phyloP scores from a whole-genome alignment of 2,329 filamentous ascomycete species.

The Colletotrichum tanaceti region DNA sequence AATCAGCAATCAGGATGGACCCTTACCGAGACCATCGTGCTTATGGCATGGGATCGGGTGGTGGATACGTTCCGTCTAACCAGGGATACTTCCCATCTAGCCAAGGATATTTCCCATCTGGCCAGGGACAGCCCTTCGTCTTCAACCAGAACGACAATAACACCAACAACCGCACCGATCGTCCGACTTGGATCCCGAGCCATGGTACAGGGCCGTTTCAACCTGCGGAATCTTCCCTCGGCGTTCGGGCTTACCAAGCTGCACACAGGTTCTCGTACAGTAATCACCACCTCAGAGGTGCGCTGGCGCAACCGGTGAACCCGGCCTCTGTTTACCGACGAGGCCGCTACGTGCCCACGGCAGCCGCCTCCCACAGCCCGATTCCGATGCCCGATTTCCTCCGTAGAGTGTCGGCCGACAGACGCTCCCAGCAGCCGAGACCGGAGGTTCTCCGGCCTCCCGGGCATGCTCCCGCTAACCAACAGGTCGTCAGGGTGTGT shows the following conservation, averaged over 20 bases:
- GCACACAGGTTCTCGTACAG: background rate
- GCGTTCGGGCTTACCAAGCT: too few relatives aligned
- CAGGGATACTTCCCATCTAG: background rate
- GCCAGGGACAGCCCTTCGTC: background rate
- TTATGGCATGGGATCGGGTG: too few relatives aligned
- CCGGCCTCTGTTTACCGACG: background rate
- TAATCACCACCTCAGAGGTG: background rate
- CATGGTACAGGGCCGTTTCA: too few relatives aligned
- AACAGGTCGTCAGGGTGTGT: background rate
- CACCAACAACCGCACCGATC: background rate
- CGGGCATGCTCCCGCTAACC: background rate
- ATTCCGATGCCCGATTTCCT: background rate
- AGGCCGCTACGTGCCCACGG: background rate
- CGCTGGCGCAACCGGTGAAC: background rate
- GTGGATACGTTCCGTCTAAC: too few relatives aligned
- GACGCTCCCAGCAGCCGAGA: too few relatives aligned
- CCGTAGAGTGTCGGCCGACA: background rate
- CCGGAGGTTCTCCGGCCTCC: background rate
- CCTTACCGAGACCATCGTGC: too few relatives aligned
- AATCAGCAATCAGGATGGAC: too few relatives aligned
- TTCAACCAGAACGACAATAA: background rate
- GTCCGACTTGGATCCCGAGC: background rate
- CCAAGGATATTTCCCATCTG: background rate
- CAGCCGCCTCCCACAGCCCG: too few relatives aligned
- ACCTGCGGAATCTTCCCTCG: too few relatives aligned